Conservation (phyloP, 2,329 filamentous ascomycete genomes). For the Exophiala spinifera region DNA sequence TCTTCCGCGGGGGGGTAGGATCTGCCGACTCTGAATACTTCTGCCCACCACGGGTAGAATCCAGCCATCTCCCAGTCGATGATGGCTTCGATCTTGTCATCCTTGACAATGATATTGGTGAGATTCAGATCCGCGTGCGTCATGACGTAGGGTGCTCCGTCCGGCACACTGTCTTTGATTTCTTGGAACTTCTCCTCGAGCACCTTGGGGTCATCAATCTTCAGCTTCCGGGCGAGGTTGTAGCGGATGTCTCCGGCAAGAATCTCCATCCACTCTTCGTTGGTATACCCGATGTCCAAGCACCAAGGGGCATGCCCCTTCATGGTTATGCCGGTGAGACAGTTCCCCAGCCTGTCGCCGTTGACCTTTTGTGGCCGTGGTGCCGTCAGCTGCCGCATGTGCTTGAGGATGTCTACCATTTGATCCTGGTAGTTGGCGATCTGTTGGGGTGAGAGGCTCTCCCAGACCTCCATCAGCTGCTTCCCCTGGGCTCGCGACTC, state of each 20-base stretch:
- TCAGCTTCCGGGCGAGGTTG: neutral
- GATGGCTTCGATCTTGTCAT: slow-evolving; percentile 29
- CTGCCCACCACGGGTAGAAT: slow-evolving; percentile 28
- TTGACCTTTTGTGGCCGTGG: slow-evolving; percentile 10
- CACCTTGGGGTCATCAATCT: neutral
- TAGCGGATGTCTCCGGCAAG: slow-evolving; percentile 1
- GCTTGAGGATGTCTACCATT: slow-evolving; percentile 2
- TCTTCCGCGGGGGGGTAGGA: neutral
- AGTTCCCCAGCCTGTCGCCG: slow-evolving; percentile 5
- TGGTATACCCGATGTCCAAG: slow-evolving; percentile 3
- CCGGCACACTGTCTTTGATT: slow-evolving; percentile 17
- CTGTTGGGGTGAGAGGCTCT: neutral
- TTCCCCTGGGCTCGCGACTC: slow-evolving; percentile 5
- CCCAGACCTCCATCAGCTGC: neutral
- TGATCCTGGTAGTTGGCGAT: slow-evolving; percentile 10
- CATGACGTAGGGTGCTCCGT: slow-evolving; percentile 29
- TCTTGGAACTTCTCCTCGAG: slow-evolving; percentile 12
- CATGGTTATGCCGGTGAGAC: neutral
- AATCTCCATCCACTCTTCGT: slow-evolving; percentile 11
- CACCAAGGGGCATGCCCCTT: neutral
- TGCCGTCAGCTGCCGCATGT: slow-evolving; percentile 3
- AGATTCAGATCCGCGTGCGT: slow-evolving; percentile 32
- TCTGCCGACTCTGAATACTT: neutral
- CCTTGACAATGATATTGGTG: slow-evolving; percentile 31
- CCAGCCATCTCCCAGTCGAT: slow-evolving; percentile 31